phyloP scores from a whole-genome alignment of 768 basidiomycete species.

The Krasilnikovozyma curviuscula region DNA sequence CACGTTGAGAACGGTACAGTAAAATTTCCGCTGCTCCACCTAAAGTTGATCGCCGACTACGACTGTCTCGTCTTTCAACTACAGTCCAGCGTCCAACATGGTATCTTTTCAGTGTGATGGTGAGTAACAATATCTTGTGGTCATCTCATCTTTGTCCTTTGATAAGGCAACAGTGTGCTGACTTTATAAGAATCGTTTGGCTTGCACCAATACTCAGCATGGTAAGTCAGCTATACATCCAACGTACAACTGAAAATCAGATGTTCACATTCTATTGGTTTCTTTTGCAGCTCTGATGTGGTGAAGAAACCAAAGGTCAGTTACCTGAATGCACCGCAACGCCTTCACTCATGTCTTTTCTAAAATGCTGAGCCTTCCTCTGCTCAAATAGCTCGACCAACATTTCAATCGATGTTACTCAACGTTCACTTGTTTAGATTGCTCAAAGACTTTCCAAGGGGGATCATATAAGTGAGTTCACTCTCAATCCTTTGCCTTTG shows the following conservation, averaged over 20 bases:
- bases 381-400: background rate
- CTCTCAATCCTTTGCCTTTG: background rate
- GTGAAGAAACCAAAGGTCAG: conserved; percentile 9
- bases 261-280: background rate
- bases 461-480: conserved; percentile 4
- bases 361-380: background rate
- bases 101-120: conserved; percentile 12
- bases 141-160: background rate
- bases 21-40: too few relatives aligned
- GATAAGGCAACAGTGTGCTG: background rate
- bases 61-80: too few relatives aligned
- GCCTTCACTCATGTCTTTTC: background rate
- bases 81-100: too few relatives aligned
- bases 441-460: conserved; percentile 8
- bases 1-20: too few relatives aligned
- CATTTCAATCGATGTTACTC: conserved; percentile 6
- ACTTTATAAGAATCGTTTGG: background rate
- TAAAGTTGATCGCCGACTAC: too few relatives aligned
- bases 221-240: too few relatives aligned
- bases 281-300: background rate
- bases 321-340: background rate
- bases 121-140: too few relatives aligned
- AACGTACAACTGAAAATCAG: background rate
- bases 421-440: conserved; percentile 12
- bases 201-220: too few relatives aligned